Evolutionary conservation across 257 asterid species (phyloP), one percentile per base, ranked within the genome.

Genomic region (Capsicum baccatum): DNA sequence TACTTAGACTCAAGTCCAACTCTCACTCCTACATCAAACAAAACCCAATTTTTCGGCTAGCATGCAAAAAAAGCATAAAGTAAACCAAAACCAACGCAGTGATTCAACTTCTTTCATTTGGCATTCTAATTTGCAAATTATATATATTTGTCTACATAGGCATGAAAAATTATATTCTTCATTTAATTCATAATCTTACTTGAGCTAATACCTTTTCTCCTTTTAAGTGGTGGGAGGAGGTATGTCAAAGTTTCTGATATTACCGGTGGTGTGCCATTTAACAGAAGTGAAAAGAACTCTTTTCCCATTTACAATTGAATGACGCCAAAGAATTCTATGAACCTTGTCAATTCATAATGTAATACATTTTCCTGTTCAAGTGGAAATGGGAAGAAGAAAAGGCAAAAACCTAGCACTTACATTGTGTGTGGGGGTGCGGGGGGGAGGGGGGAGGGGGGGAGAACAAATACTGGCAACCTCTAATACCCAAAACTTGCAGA

Each of bases 401-500:
- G 26, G 64, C 33, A 26, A 78, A 26, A 19, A 54, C 14, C 4
- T 76, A 26, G 63, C 63, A 52, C 63, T 26, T 54, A 76, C 1
- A 26, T 26, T 26, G 33, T 26, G 33, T 26, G 33, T 26, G 33
- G 26, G 26, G 26, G 33, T 26, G 33, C 2, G 33, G 33, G 33
- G 33, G 33, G 33, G 33, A 1, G 33, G 1, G 33, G 1, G 33
- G 33, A 50, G 62, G 4, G 6, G 81, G 21, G 26, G 37, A 62
- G 81, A 21, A 21, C 1, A 76, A 76, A 52, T 26, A 21, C 62
- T 21, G 81, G 63, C 62, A 76, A 76, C 19, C 80, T 0, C 13
- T 11, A 73, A 48, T 54, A 19, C 47, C 81, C 81, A 76, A 76
- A 50, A 76, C 62, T 50, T 50, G 81, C 62, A 76, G 81, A 76